Conservation (phyloP, 2,329 filamentous ascomycete genomes). For the Colletotrichum sp. region DNA sequence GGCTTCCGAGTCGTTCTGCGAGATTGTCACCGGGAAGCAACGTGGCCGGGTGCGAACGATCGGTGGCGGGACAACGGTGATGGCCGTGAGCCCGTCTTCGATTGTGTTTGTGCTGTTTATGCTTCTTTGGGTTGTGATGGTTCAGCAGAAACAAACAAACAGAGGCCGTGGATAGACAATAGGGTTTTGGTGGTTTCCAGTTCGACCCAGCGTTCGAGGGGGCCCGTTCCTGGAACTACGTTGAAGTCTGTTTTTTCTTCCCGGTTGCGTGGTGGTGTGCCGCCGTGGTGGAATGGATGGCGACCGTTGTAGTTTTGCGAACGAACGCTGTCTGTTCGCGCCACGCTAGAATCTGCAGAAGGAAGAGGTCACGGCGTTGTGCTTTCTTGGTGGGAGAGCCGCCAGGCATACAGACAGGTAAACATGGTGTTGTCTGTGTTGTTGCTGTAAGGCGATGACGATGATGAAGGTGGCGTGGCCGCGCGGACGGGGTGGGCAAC, state of each 20-base stretch:
- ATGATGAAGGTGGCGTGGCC: background rate
- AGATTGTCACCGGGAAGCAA: conserved; percentile 10
- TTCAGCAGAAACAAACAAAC: background rate
- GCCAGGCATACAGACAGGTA: background rate
- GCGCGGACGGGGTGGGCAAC: background rate
- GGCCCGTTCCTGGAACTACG: background rate
- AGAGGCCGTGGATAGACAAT: background rate
- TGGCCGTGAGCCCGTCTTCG: background rate
- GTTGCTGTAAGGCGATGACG: background rate
- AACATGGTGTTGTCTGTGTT: background rate
- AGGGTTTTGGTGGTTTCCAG: background rate
- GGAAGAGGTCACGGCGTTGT: background rate
- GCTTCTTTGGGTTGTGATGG: background rate
- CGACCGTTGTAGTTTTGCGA: background rate
- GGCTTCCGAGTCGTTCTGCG: background rate
- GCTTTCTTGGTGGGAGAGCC: background rate
- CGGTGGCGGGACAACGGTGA: background rate
- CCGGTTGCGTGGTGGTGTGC: background rate
- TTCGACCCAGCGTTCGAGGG: background rate
- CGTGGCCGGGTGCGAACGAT: background rate
- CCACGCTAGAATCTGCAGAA: conserved; percentile 1
- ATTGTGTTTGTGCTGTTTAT: background rate
- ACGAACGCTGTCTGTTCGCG: conserved; percentile 11
- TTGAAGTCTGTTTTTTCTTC: background rate
- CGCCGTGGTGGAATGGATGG: background rate